A percentile compares a stretch with the other conserved stretches of the same genome.
Conservation (phyloP, 179 eudicot genomes). For the Carnegiea gigantea region DNA sequence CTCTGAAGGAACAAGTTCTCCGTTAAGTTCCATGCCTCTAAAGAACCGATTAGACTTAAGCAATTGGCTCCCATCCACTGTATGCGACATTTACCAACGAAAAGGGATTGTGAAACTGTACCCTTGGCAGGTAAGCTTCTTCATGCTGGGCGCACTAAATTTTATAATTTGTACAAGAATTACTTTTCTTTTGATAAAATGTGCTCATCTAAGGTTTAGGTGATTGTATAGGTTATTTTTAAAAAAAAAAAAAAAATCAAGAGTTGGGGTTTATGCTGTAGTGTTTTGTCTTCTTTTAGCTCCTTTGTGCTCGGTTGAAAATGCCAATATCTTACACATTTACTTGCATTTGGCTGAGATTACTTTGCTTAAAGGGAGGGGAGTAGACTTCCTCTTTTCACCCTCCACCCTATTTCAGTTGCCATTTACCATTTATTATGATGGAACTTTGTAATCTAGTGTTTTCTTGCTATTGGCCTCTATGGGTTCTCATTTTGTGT, state of each 20-base stretch:
- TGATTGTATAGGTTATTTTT: background rate
- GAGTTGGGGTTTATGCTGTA: background rate
- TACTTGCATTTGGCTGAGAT: background rate
- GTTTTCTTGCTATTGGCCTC: background rate
- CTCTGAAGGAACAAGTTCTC: slow-evolving; percentile 47
- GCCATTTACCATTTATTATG: background rate
- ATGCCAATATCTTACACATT: background rate
- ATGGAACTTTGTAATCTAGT: background rate
- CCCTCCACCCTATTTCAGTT: background rate
- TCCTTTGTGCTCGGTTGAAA: background rate
- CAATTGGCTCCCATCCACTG: slow-evolving; percentile 79
- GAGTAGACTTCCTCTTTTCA: background rate
- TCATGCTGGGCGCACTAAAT: slow-evolving; percentile 4
- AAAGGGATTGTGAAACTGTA: slow-evolving; percentile 79
- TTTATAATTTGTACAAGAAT: background rate
- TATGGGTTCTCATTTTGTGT: slow-evolving; percentile 3
- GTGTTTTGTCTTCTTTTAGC: background rate
- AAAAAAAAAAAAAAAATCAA: background rate
- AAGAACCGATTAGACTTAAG: slow-evolving; percentile 54
- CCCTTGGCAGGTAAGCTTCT: slow-evolving; percentile 77
- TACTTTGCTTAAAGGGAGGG: background rate
- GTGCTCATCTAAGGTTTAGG: background rate
- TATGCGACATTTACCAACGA: slow-evolving; percentile 65
- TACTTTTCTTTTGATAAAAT: background rate
- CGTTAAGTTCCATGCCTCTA: slow-evolving; percentile 56